Evolutionary conservation across 2,329 filamentous ascomycete genomes (phyloP), one percentile per base, ranked within the genome.

Genomic region (Microsporum audouinii): DNA sequence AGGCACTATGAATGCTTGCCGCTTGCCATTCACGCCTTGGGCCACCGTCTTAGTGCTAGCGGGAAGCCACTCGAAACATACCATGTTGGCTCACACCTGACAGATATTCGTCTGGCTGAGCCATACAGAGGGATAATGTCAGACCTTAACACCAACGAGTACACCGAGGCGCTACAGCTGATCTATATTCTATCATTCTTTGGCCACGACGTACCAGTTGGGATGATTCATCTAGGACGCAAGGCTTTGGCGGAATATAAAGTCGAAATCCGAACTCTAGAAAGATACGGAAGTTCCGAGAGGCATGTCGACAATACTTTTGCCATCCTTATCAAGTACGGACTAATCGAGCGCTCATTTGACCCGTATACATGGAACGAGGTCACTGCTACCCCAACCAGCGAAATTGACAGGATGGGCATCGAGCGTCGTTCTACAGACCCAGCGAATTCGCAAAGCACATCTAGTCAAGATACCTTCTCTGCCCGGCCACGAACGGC

Each of bases 21-120:
- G 0, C 74, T 88, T 5, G 86, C 86, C 64, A 85, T 89, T 23
- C 84, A 88, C 66, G 82, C 85, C 0, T 82, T 85, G 1, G 84
- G 84, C 0, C 80, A 83, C 64, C 79, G 84, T 38, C 73, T 88
- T 12, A 84, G 81, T 60, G 79, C 81, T 2, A 84, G 83, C 0
- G 76, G 78, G 17, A 85, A 86, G 64, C 82, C 84, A 0, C 74
- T 88, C 2, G 79, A 82, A 0, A 83, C 78, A 64, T 88, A 85
- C 63, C 72, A 71, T 38, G 73, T 84, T n/a, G 77, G 78, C 63
- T 80, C 80, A 1, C 85, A 82, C 62, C 75, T 79, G 43, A 80
- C 77, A 1, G 80, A 82, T 49, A 80, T 82, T 4, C 81, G 80
- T 63, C 78, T 84, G 0, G 79, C 76, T 6, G 75, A 76, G 59